Evolutionary conservation across 345 rosid genomes (phyloP), one percentile per base, ranked within the genome.

Genomic region (Pistacia vera): DNA sequence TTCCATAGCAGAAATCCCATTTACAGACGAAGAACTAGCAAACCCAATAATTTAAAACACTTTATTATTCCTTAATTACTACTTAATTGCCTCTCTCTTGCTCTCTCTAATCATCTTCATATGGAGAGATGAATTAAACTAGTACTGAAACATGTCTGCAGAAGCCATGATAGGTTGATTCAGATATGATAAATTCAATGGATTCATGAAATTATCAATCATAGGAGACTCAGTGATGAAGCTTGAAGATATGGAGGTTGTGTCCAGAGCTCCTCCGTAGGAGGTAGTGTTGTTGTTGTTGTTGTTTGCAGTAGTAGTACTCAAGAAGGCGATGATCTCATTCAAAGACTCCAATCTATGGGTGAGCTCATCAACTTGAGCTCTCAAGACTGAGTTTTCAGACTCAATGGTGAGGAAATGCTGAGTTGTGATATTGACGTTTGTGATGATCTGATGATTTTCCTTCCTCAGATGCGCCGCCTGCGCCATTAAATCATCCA

Each of bases 131-230:
- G 22, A 74, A n/a, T 65, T 62, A 54, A 13, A 4, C 5, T 76
- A 91, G 67, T 80, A 85, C 68, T 80, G 83, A 66, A 90, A 83
- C 74, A 86, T 79, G 75, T 91, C 92, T 66, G 89, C 87, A 81
- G 97, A 87, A 4, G 96, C 96, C 90, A 85, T 81, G 35, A 92
- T 88, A 4, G 90, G 93, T 80, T 92, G 98, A 66, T 86, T 91
- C 84, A 85, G 70, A 81, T 55, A 86, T 17, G 79, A 74, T 80
- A 84, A 70, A 57, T 78, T 82, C 77, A 86, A 54, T 63, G 91
- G 92, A 68, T 86, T 87, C 67, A 87, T 66, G 76, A 85, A 79
- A 61, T 77, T 62, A 58, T 84, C 85, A 68, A 81, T 83, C 35
- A 75, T 74, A 18, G 85, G 77, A 18, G 85, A 75, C 73, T 67